Conservation (phyloP, 495 filamentous ascomycete species). For the Aspergillus funiculosus region DNA sequence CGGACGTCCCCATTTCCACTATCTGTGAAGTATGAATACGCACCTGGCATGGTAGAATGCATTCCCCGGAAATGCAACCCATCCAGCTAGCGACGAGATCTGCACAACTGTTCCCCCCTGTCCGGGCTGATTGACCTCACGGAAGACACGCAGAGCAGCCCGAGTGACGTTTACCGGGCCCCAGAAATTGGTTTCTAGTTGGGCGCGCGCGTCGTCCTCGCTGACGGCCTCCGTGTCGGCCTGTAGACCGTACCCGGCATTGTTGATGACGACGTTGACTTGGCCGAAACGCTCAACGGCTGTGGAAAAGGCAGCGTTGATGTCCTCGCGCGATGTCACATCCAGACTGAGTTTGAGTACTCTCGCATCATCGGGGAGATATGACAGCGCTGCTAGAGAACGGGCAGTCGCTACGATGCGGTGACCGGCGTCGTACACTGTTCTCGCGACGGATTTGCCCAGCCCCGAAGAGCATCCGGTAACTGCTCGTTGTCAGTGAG, state of each 20-base stretch:
- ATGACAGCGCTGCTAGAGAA: constrained; percentile 30
- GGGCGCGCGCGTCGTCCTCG: constrained; percentile 31
- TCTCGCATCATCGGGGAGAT: constrained; percentile 28
- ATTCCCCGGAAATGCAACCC: constrained; percentile 37
- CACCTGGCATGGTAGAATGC: constrained; percentile 49
- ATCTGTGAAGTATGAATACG: neutral
- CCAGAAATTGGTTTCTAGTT: constrained; percentile 53
- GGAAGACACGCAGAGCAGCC: constrained; percentile 29
- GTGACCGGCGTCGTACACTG: constrained; percentile 32
- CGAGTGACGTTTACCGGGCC: constrained; percentile 42
- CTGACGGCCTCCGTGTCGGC: constrained; percentile 44
- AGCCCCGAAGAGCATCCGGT: constrained; percentile 31
- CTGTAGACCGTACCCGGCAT: constrained; percentile 30
- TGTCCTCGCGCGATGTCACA: constrained; percentile 18
- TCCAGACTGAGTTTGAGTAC: constrained; percentile 44
- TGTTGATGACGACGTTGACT: constrained; percentile 33
- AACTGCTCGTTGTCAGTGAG: constrained; percentile 8
- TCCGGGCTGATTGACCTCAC: constrained; percentile 19
- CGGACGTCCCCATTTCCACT: neutral
- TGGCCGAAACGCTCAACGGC: constrained; percentile 23
- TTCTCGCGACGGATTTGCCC: constrained; percentile 40
- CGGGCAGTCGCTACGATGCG: constrained; percentile 47
- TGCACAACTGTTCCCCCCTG: constrained; percentile 50
- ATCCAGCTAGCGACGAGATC: constrained; percentile 49
- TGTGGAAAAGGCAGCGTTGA: constrained; percentile 30